Conservation (phyloP, 345 rosid species). For the Mallotus nudiflorus region DNA sequence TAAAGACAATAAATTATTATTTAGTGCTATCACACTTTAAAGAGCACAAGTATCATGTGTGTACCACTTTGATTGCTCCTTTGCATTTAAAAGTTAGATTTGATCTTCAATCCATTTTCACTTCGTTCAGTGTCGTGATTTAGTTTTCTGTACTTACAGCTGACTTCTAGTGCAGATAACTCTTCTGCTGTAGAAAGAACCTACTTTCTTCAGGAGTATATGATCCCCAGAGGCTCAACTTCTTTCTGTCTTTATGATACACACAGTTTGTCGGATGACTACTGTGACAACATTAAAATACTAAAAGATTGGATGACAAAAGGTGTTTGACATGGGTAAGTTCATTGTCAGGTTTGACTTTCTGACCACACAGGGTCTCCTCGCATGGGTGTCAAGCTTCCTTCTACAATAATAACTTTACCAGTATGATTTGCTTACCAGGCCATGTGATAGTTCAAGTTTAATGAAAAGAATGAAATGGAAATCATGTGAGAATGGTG, state of each 20-base stretch:
- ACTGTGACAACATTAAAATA: slow-evolving; percentile 43
- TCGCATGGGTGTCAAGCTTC: neutral
- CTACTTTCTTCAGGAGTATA: slow-evolving; percentile 64
- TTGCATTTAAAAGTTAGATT: no score
- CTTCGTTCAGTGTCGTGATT: no score
- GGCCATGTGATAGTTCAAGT: slow-evolving; percentile 53
- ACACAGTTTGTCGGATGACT: slow-evolving; percentile 49
- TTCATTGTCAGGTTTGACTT: slow-evolving; percentile 53
- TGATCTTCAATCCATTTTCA: no score
- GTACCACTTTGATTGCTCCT: no score
- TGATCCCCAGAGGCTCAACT: no score
- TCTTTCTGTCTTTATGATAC: no score
- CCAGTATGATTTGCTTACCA: slow-evolving; percentile 31
- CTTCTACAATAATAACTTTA: slow-evolving; percentile 1
- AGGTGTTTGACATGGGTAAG: slow-evolving; percentile 64
- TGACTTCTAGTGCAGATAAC: slow-evolving; percentile 40
- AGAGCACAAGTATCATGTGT: no score
- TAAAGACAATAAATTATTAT: no score
- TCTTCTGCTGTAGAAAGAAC: slow-evolving; percentile 55
- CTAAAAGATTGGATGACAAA: slow-evolving; percentile 57
- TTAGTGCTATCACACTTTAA: no score
- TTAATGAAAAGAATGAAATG: slow-evolving; percentile 44
- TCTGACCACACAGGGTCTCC: slow-evolving; percentile 3
- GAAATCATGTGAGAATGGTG: slow-evolving; percentile 33
- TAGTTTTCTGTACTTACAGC: no score